Percentiles rank a stretch among this genome's conserved stretches.
Evolutionary conservation across 108 stramenopile genomes (phyloP).

Genomic region (Fistulifera solaris): DNA sequence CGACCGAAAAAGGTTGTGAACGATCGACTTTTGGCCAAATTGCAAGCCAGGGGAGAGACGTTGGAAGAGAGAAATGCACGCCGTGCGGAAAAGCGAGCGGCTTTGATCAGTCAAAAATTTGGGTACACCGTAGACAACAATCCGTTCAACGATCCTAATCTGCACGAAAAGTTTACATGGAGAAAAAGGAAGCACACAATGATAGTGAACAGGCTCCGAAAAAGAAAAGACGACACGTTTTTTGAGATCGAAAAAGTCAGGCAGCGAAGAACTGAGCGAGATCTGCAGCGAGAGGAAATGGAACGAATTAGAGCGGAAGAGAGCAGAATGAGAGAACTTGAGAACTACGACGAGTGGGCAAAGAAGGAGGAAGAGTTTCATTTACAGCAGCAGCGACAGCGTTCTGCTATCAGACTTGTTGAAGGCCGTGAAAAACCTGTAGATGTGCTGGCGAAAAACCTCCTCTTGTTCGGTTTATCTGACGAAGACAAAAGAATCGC

Average conservation of each 20-base stretch:
- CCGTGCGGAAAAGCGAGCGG: conserved; percentile 66
- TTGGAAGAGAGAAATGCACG: conserved; percentile 76
- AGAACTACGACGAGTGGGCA: conserved; percentile 96
- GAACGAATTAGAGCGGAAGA: conserved; percentile 91
- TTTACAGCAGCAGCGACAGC: conserved; percentile 82
- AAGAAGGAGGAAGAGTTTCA: conserved; percentile 98
- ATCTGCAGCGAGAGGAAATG: conserved; percentile 86
- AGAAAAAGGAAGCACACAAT: conserved; percentile 69
- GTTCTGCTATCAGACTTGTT: conserved; percentile 87
- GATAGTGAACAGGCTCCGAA: conserved; percentile 2
- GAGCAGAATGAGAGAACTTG: conserved; percentile 85
- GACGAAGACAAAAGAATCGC: conserved; percentile 59
- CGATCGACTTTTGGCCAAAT: conserved; percentile 53
- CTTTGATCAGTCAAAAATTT: conserved; percentile 62
- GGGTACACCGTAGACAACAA: conserved; percentile 97
- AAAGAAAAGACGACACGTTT: conserved; percentile 60
- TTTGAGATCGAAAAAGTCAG: conserved; percentile 95
- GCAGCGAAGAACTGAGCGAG: conserved; percentile 82
- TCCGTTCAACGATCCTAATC: conserved; percentile 97
- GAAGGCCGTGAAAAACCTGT: conserved; percentile 92
- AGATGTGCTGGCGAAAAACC: conserved; percentile 94
- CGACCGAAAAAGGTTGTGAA: conserved; percentile 22
- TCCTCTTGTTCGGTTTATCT: conserved; percentile 83
- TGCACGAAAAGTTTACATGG: conserved; percentile 94
- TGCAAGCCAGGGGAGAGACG: conserved; percentile 63